These are phyloP conservation scores for Penicillium sp. DNA, from an alignment of 2,329 filamentous ascomycete species.

Conservation along the genomic window DNA sequence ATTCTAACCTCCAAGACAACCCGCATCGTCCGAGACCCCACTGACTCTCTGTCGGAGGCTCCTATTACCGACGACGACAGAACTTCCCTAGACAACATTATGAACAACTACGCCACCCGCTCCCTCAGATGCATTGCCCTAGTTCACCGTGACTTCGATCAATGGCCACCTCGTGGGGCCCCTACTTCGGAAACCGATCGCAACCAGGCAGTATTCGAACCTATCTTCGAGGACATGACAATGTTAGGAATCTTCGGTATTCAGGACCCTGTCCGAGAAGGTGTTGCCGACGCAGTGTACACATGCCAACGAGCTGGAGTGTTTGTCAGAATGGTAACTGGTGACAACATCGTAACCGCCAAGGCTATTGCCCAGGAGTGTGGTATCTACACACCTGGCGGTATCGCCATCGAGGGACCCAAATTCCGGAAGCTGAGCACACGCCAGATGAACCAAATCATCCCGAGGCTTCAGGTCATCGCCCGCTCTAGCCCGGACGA, in stretches of 20 bases:
- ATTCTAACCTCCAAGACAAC: slow-evolving; percentile 42
- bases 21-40: slow-evolving; percentile 51
- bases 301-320: slow-evolving; percentile 69
- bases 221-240: slow-evolving; percentile 58
- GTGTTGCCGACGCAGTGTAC: slow-evolving; percentile 63
- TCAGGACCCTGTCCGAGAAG: slow-evolving; percentile 67
- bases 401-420: slow-evolving; percentile 68
- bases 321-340: slow-evolving; percentile 75
- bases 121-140: slow-evolving; percentile 79
- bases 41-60: slow-evolving; percentile 47
- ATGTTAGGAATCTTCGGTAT: slow-evolving; percentile 67
- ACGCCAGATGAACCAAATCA: slow-evolving; percentile 56
- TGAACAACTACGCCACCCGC: slow-evolving; percentile 66
- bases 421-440: slow-evolving; percentile 64
- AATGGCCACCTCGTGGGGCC: slow-evolving; percentile 66
- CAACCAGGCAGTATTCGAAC: slow-evolving; percentile 56
- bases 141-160: slow-evolving; percentile 72
- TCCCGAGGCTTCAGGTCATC: slow-evolving; percentile 61
- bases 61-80: slow-evolving; percentile 51
- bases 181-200: slow-evolving; percentile 50
- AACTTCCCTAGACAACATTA: slow-evolving; percentile 55
- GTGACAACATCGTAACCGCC: slow-evolving; percentile 71
- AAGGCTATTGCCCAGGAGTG: slow-evolving; percentile 71
- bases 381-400: slow-evolving; percentile 61
- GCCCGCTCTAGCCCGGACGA: slow-evolving; percentile 68